phyloP scores from a whole-genome alignment of 805 yeast genomes.

The Blastobotrys robertii region DNA sequence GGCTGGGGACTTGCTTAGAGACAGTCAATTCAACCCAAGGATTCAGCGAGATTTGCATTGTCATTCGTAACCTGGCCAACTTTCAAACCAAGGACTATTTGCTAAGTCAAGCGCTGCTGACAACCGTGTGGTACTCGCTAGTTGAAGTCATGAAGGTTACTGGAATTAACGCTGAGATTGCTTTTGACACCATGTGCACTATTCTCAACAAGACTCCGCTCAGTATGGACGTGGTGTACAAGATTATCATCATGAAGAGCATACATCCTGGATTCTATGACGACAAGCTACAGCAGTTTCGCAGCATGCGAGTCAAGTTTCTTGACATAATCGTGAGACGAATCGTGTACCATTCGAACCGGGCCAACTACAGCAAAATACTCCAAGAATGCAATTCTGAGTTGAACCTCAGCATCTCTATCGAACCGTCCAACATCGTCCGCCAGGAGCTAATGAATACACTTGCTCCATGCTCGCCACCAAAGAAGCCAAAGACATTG shows the following conservation, averaged over 20 bases:
- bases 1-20: neutral
- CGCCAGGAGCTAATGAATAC: neutral
- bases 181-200: conserved; percentile 10
- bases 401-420: neutral
- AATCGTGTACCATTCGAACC: conserved; percentile 2
- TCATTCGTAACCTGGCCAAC: conserved; percentile 5
- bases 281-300: conserved; percentile 5
- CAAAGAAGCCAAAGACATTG: too few relatives aligned
- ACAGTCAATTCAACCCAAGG: conserved; percentile 3
- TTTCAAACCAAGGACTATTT: conserved; percentile 2
- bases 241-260: conserved; percentile 12
- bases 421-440: neutral
- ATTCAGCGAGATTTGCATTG: conserved; percentile 9
- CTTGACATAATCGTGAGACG: conserved; percentile 9
- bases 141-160: conserved; percentile 12
- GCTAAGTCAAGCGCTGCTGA: conserved; percentile 6
- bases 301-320: conserved; percentile 13
- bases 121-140: conserved; percentile 17
- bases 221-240: conserved; percentile 10
- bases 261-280: conserved; percentile 6
- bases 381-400: neutral
- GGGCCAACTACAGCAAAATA: neutral
- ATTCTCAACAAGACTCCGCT: conserved; percentile 11
- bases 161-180: neutral
- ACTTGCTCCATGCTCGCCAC: too few relatives aligned